Evolutionary conservation across 2,329 filamentous ascomycete species (phyloP).

Genomic region (Xylaria sp.): DNA sequence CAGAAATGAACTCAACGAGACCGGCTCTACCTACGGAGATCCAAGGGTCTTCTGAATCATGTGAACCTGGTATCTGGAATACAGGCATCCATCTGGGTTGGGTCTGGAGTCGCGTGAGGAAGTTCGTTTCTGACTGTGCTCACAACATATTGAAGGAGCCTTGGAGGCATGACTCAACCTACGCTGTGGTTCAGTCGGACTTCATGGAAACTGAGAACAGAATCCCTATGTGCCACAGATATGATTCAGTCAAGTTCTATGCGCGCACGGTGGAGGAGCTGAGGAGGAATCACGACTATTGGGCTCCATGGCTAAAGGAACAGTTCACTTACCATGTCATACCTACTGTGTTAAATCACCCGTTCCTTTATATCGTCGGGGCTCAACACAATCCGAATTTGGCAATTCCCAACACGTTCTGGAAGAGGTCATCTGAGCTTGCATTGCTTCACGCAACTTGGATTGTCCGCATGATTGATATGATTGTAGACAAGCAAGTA

Average conservation of each 20-base stretch:
- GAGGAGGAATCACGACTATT: conserved; percentile 36
- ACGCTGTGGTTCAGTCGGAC: conserved; percentile 39
- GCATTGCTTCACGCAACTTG: conserved; percentile 39
- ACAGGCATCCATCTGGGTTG: conserved; percentile 35
- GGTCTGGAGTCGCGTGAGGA: conserved; percentile 40
- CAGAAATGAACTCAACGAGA: conserved; percentile 27
- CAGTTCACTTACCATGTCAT: conserved; percentile 40
- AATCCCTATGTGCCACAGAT: conserved; percentile 40
- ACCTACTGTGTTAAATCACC: conserved; percentile 39
- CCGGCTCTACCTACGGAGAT: conserved; percentile 33
- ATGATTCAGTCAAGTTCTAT: conserved; percentile 40
- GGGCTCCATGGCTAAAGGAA: conserved; percentile 37
- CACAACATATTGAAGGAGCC: conserved; percentile 38
- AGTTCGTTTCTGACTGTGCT: conserved; percentile 38
- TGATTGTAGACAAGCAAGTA: conserved; percentile 40
- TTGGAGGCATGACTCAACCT: conserved; percentile 38
- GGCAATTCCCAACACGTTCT: conserved; percentile 38
- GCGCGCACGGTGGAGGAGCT: conserved; percentile 37
- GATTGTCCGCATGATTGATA: conserved; percentile 40
- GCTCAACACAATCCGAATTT: conserved; percentile 38
- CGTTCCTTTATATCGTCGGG: conserved; percentile 39
- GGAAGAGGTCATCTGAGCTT: conserved; percentile 38
- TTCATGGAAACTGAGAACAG: conserved; percentile 40
- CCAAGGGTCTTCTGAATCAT: conserved; percentile 28
- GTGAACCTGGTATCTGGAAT: conserved; percentile 38